phyloP scores from a whole-genome alignment of 805 yeast genomes.

The Phaffomyces thermotolerans region DNA sequence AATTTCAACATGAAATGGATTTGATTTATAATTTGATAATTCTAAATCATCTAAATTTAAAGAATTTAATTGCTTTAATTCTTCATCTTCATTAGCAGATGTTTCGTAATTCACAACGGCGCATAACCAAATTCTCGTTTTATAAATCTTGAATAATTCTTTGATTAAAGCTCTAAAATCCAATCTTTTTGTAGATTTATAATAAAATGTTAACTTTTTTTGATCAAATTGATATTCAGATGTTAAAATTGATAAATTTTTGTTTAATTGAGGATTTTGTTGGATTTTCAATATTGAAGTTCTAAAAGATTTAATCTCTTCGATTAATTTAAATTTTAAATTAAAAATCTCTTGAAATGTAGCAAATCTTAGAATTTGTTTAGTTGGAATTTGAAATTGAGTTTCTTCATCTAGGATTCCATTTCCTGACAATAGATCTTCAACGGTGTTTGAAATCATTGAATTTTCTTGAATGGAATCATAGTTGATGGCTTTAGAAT shows the following conservation, averaged over 20 bases:
- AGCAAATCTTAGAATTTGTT: constrained; percentile 71
- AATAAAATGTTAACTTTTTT: constrained; percentile 68
- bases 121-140: constrained; percentile 79
- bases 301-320: constrained; percentile 64
- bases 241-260: constrained; percentile 53
- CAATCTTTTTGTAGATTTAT: constrained; percentile 54
- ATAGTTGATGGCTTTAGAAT: constrained; percentile 40
- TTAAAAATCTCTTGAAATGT: constrained; percentile 63
- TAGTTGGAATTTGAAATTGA: constrained; percentile 61
- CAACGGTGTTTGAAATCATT: constrained; percentile 16
- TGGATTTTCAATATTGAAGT: constrained; percentile 50
- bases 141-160: constrained; percentile 67
- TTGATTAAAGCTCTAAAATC: constrained; percentile 70
- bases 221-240: constrained; percentile 81
- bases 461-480: not conserved
- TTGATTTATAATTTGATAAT: constrained; percentile 8
- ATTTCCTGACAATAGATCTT: constrained; percentile 19
- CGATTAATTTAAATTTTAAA: constrained; percentile 55
- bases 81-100: not conserved
- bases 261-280: constrained; percentile 30
- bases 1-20: constrained; percentile 23
- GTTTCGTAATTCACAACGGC: constrained; percentile 33
- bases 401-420: constrained; percentile 31
- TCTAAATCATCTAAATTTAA: constrained; percentile 11
- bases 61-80: not conserved